Percentiles rank a stretch among this genome's conserved stretches.
Conservation (phyloP, 805 yeast species). For the Yarrowia hollandica region DNA sequence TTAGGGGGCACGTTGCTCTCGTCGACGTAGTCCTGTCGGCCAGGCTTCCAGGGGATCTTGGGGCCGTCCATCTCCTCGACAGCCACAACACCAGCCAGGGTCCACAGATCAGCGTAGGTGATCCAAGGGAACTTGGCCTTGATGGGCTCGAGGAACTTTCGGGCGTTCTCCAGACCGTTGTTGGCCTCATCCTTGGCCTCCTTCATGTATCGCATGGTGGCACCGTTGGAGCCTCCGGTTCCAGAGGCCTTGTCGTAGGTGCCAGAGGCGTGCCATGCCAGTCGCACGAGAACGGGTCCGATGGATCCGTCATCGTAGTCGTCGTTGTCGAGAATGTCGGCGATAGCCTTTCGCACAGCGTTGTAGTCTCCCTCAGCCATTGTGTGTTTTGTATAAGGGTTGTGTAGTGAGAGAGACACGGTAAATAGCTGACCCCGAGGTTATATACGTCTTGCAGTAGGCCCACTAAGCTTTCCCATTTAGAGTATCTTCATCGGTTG, state of each 20-base stretch:
- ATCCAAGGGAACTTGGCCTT: slow-evolving; percentile 59
- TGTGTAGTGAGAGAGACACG: neutral
- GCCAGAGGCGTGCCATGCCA: slow-evolving; percentile 86
- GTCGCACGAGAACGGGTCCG: slow-evolving; percentile 74
- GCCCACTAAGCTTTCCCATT: slow-evolving; percentile 1
- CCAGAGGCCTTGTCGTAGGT: slow-evolving; percentile 62
- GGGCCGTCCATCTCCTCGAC: slow-evolving; percentile 69
- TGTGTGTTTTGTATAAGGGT: neutral
- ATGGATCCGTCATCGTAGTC: slow-evolving; percentile 67
- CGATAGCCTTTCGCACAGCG: slow-evolving; percentile 44
- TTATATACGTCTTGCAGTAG: slow-evolving; percentile 17
- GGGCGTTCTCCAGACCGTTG: slow-evolving; percentile 55
- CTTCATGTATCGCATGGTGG: slow-evolving; percentile 52
- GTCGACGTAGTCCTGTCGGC: slow-evolving; percentile 55
- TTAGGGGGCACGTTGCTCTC: slow-evolving; percentile 59
- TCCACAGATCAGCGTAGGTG: slow-evolving; percentile 68
- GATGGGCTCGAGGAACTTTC: slow-evolving; percentile 57
- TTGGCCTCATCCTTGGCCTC: slow-evolving; percentile 50
- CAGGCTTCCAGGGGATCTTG: slow-evolving; percentile 76
- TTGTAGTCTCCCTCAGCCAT: slow-evolving; percentile 42
- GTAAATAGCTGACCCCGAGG: neutral
- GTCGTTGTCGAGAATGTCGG: slow-evolving; percentile 44
- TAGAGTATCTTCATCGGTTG: slow-evolving; percentile 21
- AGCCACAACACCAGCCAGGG: slow-evolving; percentile 66
- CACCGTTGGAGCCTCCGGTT: slow-evolving; percentile 56